phyloP scores from a whole-genome alignment of 106 monocot species.

The Allium fistulosum region DNA sequence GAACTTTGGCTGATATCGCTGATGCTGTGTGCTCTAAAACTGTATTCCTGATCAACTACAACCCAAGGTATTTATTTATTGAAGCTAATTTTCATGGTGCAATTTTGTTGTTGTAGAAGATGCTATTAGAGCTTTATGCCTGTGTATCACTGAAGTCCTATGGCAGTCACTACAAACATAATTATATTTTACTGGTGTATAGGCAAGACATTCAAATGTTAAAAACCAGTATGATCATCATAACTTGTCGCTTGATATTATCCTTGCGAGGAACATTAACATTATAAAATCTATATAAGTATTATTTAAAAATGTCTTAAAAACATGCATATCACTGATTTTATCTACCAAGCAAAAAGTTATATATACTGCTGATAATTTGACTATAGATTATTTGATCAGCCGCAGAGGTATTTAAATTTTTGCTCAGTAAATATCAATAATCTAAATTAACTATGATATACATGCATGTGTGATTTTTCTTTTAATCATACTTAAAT shows the following conservation, averaged over 20 bases:
- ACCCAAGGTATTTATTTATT: slow-evolving; percentile 56
- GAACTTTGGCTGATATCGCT: slow-evolving; percentile 25
- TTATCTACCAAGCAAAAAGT: too few relatives aligned
- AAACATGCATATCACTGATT: too few relatives aligned
- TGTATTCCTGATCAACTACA: slow-evolving; percentile 60
- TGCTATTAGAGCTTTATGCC: neutral
- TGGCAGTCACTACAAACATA: neutral
- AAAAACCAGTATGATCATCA: neutral
- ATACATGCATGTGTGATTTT: too few relatives aligned
- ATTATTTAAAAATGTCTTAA: too few relatives aligned
- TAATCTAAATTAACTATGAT: too few relatives aligned
- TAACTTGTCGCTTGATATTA: neutral
- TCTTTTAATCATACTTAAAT: too few relatives aligned
- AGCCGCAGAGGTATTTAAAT: too few relatives aligned
- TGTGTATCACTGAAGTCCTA: neutral
- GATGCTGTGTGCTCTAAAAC: slow-evolving; percentile 56
- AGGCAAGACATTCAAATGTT: neutral
- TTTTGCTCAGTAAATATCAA: too few relatives aligned
- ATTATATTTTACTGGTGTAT: neutral
- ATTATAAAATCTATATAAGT: too few relatives aligned
- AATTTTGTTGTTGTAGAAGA: neutral
- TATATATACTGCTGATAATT: too few relatives aligned
- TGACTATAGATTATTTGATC: too few relatives aligned
- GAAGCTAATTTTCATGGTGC: slow-evolving; percentile 1
- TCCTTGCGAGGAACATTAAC: neutral